Evolutionary conservation across 2,329 filamentous ascomycete species (phyloP), one percentile per base, ranked within the genome.

Genomic region (Pseudocercospora fijiensis): DNA sequence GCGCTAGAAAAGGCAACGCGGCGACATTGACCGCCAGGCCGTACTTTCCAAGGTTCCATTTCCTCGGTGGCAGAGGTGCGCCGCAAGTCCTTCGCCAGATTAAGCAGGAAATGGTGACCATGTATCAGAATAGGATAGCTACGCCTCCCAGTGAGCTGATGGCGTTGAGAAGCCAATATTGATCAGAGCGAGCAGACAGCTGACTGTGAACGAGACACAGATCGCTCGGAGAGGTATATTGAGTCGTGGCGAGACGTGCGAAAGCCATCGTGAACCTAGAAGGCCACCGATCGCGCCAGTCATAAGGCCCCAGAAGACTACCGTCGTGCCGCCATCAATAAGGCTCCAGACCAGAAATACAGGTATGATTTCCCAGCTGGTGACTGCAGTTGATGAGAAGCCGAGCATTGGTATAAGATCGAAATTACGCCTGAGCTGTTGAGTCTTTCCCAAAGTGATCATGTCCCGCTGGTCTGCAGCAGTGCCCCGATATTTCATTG

Each of bases 71-170:
- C 0, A 81, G 69, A 0, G 73, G 69, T 45, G 75, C 68, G 18
- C 66, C 66, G 1, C 68, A 70, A 33, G 80, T 57, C 4, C 79
- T 76, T 57, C 74, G 74, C 64, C 75, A 71, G 37, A 78, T 67
- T 2, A 79, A 41, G 62, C 72, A 76, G 49, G 72, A 70, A 53
- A 78, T 77, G 20, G 73, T 73, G 62, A 77, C 69, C 47, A 78
- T 75, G 64, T 79, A 79, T 4, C 80, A 76, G 7, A 72, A 72
- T 26, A 82, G 71, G 11, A 78, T 70, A 2, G 79, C 76, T 22
- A 71, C 76, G 10, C 75, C 72, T 6, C 71, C 74, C 7, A 81
- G 73, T 1, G 78, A 75, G 37, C 79, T 74, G 47, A 80, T 78
- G 33, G 78, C 77, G 63, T 77, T 76, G 77, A 78, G 24, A 71